phyloP scores from a whole-genome alignment of 192 early-diverging fungal genomes.

The Entomortierella beljakovae region DNA sequence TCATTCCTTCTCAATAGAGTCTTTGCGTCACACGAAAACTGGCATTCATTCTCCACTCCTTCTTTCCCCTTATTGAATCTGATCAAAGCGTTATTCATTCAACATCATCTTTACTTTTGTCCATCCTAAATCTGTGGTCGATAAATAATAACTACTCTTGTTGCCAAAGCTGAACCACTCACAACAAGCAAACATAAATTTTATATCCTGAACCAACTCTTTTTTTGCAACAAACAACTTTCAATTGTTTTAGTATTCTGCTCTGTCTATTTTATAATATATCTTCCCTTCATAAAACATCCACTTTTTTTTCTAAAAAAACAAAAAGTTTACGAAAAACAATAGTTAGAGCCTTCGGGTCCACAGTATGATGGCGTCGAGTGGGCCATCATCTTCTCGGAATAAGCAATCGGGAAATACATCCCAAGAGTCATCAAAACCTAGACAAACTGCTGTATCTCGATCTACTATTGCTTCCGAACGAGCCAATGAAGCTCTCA shows the following conservation, averaged over 20 bases:
- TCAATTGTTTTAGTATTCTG: neutral
- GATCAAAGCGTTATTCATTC: neutral
- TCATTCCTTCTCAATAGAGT: too few relatives aligned
- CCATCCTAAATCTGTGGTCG: neutral
- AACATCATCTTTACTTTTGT: too few relatives aligned
- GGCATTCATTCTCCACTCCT: neutral
- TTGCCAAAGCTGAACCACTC: too few relatives aligned
- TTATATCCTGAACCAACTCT: neutral
- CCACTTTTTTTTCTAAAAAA: too few relatives aligned
- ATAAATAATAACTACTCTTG: neutral
- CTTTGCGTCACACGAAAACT: conserved; percentile 6
- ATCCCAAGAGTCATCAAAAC: conserved; percentile 7
- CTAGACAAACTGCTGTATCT: conserved; percentile 9
- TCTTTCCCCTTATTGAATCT: neutral
- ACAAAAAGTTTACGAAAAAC: too few relatives aligned
- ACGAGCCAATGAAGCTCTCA: conserved; percentile 34
- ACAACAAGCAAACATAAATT: neutral
- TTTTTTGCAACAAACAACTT: neutral
- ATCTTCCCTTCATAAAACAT: too few relatives aligned
- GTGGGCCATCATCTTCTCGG: conserved; percentile 31
- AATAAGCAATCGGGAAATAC: conserved; percentile 13
- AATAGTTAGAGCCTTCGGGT: neutral
- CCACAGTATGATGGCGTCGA: conserved; percentile 38
- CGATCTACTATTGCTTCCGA: conserved; percentile 14
- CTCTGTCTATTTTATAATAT: neutral